phyloP scores from a whole-genome alignment of 208 protist species.

The Trypanosoma lewisi region DNA sequence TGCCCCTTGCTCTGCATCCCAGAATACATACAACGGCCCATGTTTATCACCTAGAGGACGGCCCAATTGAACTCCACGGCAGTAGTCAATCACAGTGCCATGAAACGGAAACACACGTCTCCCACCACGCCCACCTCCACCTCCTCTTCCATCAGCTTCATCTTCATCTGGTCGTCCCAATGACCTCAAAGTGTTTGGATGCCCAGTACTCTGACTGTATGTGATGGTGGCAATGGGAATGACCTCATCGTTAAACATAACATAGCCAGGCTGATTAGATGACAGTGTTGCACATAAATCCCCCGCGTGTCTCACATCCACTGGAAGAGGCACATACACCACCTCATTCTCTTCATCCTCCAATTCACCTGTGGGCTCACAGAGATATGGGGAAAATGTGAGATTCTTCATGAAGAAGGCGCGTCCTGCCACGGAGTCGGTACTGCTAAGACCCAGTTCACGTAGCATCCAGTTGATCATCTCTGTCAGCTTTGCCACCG shows the following conservation, averaged over 20 bases:
- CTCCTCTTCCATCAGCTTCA: background rate
- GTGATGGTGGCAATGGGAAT: slow-evolving; percentile 32
- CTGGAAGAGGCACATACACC: slow-evolving; percentile 26
- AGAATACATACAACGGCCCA: slow-evolving; percentile 38
- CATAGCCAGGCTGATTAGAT: slow-evolving; percentile 21
- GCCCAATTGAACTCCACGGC: slow-evolving; percentile 58
- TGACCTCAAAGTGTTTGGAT: background rate
- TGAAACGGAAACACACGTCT: slow-evolving; percentile 26
- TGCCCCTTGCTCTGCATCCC: slow-evolving; percentile 7
- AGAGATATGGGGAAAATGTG: slow-evolving; percentile 23
- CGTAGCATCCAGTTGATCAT: slow-evolving; percentile 14
- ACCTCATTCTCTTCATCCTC: slow-evolving; percentile 6
- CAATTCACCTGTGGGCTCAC: background rate
- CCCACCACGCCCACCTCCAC: background rate
- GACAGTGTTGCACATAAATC: slow-evolving; percentile 18
- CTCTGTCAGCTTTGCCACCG: slow-evolving; percentile 2
- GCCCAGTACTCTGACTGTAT: background rate
- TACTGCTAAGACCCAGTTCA: background rate
- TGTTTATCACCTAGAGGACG: slow-evolving; percentile 39
- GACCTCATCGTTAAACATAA: slow-evolving; percentile 36
- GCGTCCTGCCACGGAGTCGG: background rate
- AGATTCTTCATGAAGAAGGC: slow-evolving; percentile 28
- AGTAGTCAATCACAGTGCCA: slow-evolving; percentile 67
- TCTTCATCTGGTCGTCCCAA: background rate
- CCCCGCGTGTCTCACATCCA: slow-evolving; percentile 9